phyloP scores from a whole-genome alignment of 257 asterid genomes.

The Capsicum chinense region DNA sequence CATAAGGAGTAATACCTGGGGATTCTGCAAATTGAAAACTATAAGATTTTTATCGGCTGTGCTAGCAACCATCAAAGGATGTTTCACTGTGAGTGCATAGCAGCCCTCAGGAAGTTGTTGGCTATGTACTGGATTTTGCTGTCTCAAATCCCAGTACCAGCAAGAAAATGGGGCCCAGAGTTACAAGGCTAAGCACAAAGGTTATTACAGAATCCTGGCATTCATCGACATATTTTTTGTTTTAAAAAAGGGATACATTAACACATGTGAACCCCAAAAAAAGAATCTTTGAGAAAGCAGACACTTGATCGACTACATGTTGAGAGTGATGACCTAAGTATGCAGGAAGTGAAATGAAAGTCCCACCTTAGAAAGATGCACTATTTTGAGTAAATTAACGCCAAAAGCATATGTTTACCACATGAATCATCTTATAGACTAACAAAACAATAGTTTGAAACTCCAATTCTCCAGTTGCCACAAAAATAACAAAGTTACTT shows the following conservation, averaged over 20 bases:
- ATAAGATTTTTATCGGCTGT: conserved; percentile 89
- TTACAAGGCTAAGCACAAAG: conserved; percentile 4
- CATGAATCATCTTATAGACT: background rate
- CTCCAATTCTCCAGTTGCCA: background rate
- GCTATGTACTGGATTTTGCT: conserved; percentile 82
- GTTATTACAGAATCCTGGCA: background rate
- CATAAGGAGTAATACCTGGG: conserved; percentile 66
- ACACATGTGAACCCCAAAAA: background rate
- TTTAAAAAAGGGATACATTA: background rate
- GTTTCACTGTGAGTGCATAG: conserved; percentile 84
- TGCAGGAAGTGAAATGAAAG: conserved; percentile 10
- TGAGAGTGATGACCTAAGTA: background rate
- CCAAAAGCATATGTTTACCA: background rate
- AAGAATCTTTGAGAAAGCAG: background rate
- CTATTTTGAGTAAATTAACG: background rate
- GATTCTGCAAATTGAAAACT: conserved; percentile 91
- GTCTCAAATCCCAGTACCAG: conserved; percentile 99
- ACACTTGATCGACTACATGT: background rate
- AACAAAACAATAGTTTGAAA: conserved; percentile 12
- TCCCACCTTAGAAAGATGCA: conserved; percentile 6
- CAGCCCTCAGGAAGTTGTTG: conserved; percentile 97
- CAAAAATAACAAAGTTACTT: conserved; percentile 2
- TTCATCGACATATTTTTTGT: background rate
- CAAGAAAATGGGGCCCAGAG: conserved; percentile 24
- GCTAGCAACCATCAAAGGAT: conserved; percentile 95